A percentile compares a stretch with the other conserved stretches of the same genome.
phyloP scores from a whole-genome alignment of 2,329 filamentous ascomycete genomes.

The Colletotrichum eleusines region DNA sequence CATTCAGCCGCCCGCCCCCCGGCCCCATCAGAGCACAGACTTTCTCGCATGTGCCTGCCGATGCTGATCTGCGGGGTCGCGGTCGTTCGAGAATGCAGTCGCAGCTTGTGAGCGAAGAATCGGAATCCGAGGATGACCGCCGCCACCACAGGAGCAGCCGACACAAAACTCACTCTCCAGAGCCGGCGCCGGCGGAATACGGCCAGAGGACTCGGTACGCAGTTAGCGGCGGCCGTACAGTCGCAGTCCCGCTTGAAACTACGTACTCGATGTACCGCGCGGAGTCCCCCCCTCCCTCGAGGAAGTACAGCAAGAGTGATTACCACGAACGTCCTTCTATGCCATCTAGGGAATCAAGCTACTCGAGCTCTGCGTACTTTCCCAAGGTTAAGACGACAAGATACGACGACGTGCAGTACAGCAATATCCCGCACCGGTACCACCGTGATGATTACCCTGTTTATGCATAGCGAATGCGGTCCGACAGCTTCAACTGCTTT shows the following conservation, averaged over 20 bases:
- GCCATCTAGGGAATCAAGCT: slow-evolving; percentile 49
- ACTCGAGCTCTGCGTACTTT: slow-evolving; percentile 46
- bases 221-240: slow-evolving; percentile 45
- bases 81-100: slow-evolving; percentile 53
- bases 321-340: slow-evolving; percentile 47
- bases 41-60: slow-evolving; percentile 45
- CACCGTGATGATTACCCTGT: slow-evolving; percentile 45
- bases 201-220: slow-evolving; percentile 31
- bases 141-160: slow-evolving; percentile 51
- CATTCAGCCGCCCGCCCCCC: slow-evolving; percentile 48
- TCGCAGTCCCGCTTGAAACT: slow-evolving; percentile 43
- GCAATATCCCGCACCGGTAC: slow-evolving; percentile 45
- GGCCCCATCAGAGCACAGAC: slow-evolving; percentile 49
- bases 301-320: slow-evolving; percentile 17
- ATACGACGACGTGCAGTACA: slow-evolving; percentile 51
- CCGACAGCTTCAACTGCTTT: not conserved
- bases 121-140: slow-evolving; percentile 51
- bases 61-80: slow-evolving; percentile 51
- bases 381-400: slow-evolving; percentile 53
- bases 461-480: not conserved
- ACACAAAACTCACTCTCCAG: slow-evolving; percentile 52
- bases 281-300: slow-evolving; percentile 21
- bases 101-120: slow-evolving; percentile 50
- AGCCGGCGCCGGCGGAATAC: slow-evolving; percentile 42
- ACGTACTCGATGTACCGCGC: slow-evolving; percentile 45